These are phyloP conservation scores for Colletotrichum musicola DNA, from an alignment of 2,329 filamentous ascomycete species.

Conservation along the genomic window DNA sequence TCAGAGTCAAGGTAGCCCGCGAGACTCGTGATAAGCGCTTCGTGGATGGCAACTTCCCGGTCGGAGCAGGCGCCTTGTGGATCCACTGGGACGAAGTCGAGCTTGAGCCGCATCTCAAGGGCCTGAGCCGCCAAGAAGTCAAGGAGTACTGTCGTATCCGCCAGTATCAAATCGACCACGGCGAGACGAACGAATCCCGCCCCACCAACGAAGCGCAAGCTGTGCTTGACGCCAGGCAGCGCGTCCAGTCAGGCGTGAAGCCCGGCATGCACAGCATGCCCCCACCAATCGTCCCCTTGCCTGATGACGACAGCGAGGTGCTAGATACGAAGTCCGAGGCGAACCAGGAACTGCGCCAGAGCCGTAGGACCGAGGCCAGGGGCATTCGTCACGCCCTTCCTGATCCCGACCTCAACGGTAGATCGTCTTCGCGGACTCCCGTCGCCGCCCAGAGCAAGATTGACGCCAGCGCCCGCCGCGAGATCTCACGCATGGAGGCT, in stretches of 20 bases:
- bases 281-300: slow-evolving; percentile 36
- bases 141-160: slow-evolving; percentile 75
- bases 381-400: slow-evolving; percentile 50
- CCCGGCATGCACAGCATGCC: slow-evolving; percentile 17
- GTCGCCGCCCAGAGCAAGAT: slow-evolving; percentile 59
- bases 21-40: slow-evolving; percentile 71
- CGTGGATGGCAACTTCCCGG: slow-evolving; percentile 71
- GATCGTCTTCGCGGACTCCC: slow-evolving; percentile 50
- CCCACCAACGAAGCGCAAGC: slow-evolving; percentile 64
- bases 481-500: slow-evolving; percentile 65
- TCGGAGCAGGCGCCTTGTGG: slow-evolving; percentile 71
- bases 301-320: slow-evolving; percentile 39
- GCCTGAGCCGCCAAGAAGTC: slow-evolving; percentile 65
- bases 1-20: slow-evolving; percentile 71
- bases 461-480: slow-evolving; percentile 62
- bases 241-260: slow-evolving; percentile 52
- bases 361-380: slow-evolving; percentile 54
- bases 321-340: slow-evolving; percentile 34
- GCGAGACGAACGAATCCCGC: slow-evolving; percentile 62
- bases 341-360: slow-evolving; percentile 56
- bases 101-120: slow-evolving; percentile 67
- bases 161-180: slow-evolving; percentile 68
- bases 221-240: slow-evolving; percentile 62
- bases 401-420: slow-evolving; percentile 48
- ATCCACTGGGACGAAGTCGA: slow-evolving; percentile 72